Percentiles rank a stretch among this genome's conserved stretches.
Conservation (phyloP, 345 rosid species). For the Firmiana major region DNA sequence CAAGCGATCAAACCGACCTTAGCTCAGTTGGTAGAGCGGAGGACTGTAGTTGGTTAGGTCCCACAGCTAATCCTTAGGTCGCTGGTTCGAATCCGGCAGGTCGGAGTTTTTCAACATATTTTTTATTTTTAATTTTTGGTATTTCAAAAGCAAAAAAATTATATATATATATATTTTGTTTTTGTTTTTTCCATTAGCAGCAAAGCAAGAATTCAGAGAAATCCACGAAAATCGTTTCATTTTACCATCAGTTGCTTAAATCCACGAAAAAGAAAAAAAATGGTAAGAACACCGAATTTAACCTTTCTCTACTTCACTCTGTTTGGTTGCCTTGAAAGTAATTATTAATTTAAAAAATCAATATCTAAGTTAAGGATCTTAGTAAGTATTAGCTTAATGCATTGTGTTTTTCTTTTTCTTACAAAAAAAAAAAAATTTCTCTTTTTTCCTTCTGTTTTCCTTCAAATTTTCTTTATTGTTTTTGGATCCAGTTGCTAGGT, state of each 20-base stretch:
- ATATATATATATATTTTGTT: no score
- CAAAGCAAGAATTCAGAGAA: neutral
- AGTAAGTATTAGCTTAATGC: neutral
- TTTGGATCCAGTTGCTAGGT: constrained; percentile 4
- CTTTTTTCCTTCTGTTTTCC: neutral
- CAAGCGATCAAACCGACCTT: constrained; percentile 51
- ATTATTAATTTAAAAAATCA: neutral
- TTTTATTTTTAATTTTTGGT: neutral
- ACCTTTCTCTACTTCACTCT: neutral
- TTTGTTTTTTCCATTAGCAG: neutral
- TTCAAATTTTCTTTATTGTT: neutral
- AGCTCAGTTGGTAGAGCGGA: constrained; percentile 99
- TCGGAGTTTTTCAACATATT: constrained; percentile 24
- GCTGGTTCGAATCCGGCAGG: constrained; percentile 70
- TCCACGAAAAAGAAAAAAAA: neutral
- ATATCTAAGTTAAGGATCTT: neutral
- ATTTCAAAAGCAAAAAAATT: neutral
- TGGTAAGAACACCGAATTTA: neutral
- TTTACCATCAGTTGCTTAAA: neutral
- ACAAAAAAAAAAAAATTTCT: neutral
- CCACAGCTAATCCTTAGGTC: constrained; percentile 49
- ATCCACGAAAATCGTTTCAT: neutral
- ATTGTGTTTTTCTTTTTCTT: neutral
- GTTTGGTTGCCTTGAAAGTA: constrained; percentile 9
- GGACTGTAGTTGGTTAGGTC: constrained; percentile 68